Percentiles rank a stretch among this genome's conserved stretches.
These are phyloP conservation scores for Clitopilus passeckerianus DNA, from an alignment of 768 basidiomycete species.

Conservation along the genomic window DNA sequence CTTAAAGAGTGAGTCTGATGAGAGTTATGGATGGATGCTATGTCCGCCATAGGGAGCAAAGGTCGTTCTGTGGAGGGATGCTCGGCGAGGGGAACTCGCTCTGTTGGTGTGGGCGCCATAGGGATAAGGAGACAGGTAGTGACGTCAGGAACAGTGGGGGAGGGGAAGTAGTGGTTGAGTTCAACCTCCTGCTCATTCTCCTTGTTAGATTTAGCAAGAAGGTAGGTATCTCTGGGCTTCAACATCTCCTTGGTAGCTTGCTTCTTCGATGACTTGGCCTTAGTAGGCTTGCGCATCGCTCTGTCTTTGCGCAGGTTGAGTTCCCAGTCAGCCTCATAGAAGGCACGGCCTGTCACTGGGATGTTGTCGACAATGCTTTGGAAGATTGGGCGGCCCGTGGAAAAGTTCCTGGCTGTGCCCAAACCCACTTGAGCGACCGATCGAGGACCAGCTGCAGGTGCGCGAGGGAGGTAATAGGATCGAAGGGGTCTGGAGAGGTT, in stretches of 20 bases:
- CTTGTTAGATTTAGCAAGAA: not conserved
- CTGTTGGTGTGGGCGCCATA: conserved; percentile 68
- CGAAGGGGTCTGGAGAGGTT: conserved; percentile 43
- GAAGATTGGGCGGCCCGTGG: conserved; percentile 68
- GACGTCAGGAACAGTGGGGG: conserved; percentile 28
- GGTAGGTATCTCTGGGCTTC: conserved; percentile 19
- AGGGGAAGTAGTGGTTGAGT: conserved; percentile 61
- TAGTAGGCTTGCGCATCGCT: conserved; percentile 19
- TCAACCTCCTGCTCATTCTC: conserved; percentile 19
- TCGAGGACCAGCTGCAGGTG: conserved; percentile 39
- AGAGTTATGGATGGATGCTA: conserved; percentile 46
- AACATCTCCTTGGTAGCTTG: conserved; percentile 26
- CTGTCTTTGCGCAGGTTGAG: conserved; percentile 44
- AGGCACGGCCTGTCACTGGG: conserved; percentile 68
- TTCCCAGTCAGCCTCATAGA: conserved; percentile 74
- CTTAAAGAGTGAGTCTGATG: conserved; percentile 56
- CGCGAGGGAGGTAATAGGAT: conserved; percentile 54
- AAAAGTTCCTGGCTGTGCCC: conserved; percentile 73
- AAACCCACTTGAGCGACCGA: conserved; percentile 66
- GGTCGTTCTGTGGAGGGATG: conserved; percentile 21
- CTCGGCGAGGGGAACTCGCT: conserved; percentile 53
- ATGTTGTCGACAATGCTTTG: conserved; percentile 77
- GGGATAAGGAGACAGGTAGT: conserved; percentile 72
- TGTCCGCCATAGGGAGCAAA: conserved; percentile 49
- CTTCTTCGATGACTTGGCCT: conserved; percentile 18